These are phyloP conservation scores for Suillus ampliporus DNA, from an alignment of 768 basidiomycete genomes.

Conservation along the genomic window DNA sequence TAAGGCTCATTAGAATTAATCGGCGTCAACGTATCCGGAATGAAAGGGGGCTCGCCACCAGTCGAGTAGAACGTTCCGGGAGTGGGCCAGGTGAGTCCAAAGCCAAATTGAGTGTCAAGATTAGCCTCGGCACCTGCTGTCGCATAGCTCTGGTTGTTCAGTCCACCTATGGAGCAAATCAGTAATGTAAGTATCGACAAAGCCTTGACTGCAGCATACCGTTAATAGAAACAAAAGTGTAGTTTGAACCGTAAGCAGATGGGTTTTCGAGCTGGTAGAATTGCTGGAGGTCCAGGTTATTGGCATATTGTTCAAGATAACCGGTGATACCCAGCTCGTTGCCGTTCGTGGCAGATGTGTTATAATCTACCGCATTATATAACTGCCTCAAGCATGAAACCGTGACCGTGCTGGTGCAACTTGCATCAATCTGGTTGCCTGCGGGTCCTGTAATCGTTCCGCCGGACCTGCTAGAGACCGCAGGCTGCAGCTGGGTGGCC, in stretches of 20 bases:
- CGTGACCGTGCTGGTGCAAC: constrained; percentile 54
- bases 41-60: constrained; percentile 63
- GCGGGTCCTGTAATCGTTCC: too few species aligned
- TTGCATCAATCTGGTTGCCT: too few species aligned
- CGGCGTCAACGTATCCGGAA: constrained; percentile 48
- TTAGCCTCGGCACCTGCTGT: constrained; percentile 56
- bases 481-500: too few species aligned
- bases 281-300: constrained; percentile 52
- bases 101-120: constrained; percentile 54
- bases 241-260: constrained; percentile 54
- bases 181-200: neutral
- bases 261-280: constrained; percentile 58
- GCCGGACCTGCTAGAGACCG: too few species aligned
- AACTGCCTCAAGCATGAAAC: constrained; percentile 58
- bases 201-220: constrained; percentile 40
- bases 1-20: constrained; percentile 57
- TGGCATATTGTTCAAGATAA: constrained; percentile 59
- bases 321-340: constrained; percentile 61
- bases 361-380: constrained; percentile 57
- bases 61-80: constrained; percentile 66
- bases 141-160: constrained; percentile 59
- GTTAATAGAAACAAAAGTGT: constrained; percentile 58
- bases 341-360: constrained; percentile 43
- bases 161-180: constrained; percentile 50
- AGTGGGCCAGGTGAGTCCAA: constrained; percentile 68